Evolutionary conservation across 108 stramenopile genomes (phyloP).

Genomic region (Skeletonema potamos): DNA sequence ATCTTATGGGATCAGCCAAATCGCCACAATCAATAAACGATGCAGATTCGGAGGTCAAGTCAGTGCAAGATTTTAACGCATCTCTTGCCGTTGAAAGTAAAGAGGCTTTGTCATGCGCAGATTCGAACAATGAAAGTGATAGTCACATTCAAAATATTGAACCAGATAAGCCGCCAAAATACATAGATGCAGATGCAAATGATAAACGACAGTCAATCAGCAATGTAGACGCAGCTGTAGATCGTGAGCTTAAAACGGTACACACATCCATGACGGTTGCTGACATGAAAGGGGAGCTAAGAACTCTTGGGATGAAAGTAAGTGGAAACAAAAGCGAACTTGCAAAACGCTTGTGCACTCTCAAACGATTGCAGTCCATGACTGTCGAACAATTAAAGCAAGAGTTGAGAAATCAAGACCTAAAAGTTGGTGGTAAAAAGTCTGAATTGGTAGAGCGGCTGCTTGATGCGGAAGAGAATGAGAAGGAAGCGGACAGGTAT

Average conservation of each 20-base stretch:
- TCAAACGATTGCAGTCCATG: constrained; percentile 23
- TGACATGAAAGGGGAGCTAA: not conserved
- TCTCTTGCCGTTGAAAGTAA: constrained; percentile 33
- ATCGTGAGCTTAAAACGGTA: not conserved
- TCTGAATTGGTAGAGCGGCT: constrained; percentile 36
- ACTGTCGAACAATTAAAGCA: constrained; percentile 27
- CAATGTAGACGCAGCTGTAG: not conserved
- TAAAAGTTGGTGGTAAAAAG: constrained; percentile 44
- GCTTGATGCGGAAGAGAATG: not conserved
- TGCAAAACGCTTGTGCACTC: not conserved
- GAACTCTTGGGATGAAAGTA: not conserved
- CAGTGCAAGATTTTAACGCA: constrained; percentile 33
- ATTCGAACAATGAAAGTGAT: not conserved
- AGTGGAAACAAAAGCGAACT: not conserved
- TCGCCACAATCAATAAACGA: not conserved
- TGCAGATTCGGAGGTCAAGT: not conserved
- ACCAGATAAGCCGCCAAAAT: not conserved
- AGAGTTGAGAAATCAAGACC: constrained; percentile 12
- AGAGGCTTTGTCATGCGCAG: constrained; percentile 17
- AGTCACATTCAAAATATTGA: not conserved
- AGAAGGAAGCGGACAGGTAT: not conserved
- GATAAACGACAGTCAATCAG: not conserved
- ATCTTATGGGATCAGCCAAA: not conserved
- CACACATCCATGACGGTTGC: not conserved
- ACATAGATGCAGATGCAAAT: not conserved